Evolutionary conservation across 306 rosid species (phyloP).

Genomic region (Delonix regia): DNA sequence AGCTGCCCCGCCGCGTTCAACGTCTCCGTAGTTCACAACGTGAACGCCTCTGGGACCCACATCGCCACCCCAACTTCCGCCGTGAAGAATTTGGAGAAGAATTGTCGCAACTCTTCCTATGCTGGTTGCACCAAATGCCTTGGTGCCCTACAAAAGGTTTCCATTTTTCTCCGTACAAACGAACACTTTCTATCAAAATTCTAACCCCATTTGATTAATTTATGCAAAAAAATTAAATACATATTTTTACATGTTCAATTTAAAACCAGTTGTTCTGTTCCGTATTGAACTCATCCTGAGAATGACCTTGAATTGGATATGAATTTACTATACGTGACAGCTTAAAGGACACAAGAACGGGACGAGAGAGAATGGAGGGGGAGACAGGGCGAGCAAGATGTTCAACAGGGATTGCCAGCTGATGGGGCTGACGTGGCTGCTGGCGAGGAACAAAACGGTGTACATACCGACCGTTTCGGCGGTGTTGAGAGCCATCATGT

Average conservation of each 20-base stretch:
- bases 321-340: constrained; percentile 37
- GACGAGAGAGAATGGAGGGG: constrained; percentile 45
- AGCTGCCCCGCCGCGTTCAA: constrained; percentile 88
- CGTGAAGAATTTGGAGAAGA: constrained; percentile 70
- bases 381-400: constrained; percentile 79
- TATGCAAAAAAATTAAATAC: background rate
- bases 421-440: constrained; percentile 96
- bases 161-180: background rate
- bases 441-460: constrained; percentile 85
- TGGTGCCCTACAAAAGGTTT: constrained; percentile 79
- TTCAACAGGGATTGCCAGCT: constrained; percentile 91
- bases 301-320: background rate
- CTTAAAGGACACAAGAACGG: constrained; percentile 61
- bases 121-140: constrained; percentile 92
- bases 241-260: background rate
- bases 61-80: constrained; percentile 85
- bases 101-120: constrained; percentile 84
- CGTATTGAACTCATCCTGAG: no score
- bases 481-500: constrained; percentile 89
- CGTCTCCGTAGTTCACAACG: constrained; percentile 47
- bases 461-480: constrained; percentile 98
- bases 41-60: constrained; percentile 52
- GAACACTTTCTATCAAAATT: background rate
- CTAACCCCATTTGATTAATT: background rate
- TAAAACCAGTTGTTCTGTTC: no score